phyloP scores from a whole-genome alignment of 345 rosid species.

The Arabidopsis suecica region DNA sequence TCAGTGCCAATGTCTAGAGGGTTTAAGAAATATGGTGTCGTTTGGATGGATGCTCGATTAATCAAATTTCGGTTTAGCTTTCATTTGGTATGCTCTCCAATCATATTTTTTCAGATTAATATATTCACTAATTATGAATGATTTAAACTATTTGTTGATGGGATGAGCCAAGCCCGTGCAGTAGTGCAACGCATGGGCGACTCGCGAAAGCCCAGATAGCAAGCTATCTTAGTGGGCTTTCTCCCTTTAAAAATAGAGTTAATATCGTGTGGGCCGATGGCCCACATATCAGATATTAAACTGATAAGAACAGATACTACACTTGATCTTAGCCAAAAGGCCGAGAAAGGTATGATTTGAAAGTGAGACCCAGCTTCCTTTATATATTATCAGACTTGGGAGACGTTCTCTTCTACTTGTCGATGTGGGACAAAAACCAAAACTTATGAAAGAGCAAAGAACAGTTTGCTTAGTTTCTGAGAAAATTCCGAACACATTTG shows the following conservation, averaged over 20 bases:
- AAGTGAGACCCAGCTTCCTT: accelerated
- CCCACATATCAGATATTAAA: slow-evolving; percentile 65
- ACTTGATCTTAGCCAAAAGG: slow-evolving; percentile 79
- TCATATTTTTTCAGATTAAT: not conserved
- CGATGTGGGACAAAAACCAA: slow-evolving; percentile 40
- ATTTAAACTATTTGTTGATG: not conserved
- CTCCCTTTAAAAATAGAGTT: slow-evolving; percentile 37
- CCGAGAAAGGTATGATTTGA: slow-evolving; percentile 55
- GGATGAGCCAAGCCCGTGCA: slow-evolving; percentile 39
- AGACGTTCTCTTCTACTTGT: not conserved
- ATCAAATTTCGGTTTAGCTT: not conserved
- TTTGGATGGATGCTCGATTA: not conserved
- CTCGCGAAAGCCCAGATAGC: slow-evolving; percentile 40
- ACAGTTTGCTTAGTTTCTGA: not conserved
- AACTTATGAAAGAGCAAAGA: not conserved
- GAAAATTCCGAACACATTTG: not conserved
- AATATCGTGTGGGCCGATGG: slow-evolving; percentile 44
- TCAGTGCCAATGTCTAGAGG: not conserved
- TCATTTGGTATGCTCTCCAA: too few relatives aligned
- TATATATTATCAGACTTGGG: not conserved
- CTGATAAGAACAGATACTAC: slow-evolving; percentile 73
- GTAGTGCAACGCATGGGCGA: slow-evolving; percentile 43
- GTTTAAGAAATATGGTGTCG: not conserved
- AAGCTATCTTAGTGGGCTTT: slow-evolving; percentile 31
- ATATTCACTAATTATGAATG: not conserved